Evolutionary conservation across 257 asterid genomes (phyloP), one percentile per base, ranked within the genome.

Genomic region (Verbascum thapsus): DNA sequence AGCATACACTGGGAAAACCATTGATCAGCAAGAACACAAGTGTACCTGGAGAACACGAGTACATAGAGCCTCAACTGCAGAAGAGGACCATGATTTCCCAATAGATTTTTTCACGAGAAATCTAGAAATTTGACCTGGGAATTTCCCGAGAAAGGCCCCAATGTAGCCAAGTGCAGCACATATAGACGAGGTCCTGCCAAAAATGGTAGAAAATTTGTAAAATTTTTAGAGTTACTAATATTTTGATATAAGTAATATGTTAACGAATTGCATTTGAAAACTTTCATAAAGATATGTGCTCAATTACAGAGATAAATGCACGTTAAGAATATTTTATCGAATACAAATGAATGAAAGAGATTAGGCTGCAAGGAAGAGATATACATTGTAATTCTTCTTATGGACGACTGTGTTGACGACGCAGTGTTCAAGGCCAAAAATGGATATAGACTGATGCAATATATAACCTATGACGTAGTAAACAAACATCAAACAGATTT

Each of bases 371-470:
- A 41, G 38, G 48, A 26, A 50, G 66, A 70, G 55, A 44, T 60
- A n/a, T 81, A 81, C 80, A 10, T 71, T 72, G 95, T 72, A 63
- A 87, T 62, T 76, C 74, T 89, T 81, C 71, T 67, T 59, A 92
- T 87, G 69, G 68, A n/a, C 72, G 86, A 69, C 72, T 92, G 99
- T 42, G 65, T 23, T 34, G 77, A 68, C 37, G 96, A 89, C 64
- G 66, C 77, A 13, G 83, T 50, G 76, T 92, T 76, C 62, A 80
- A 68, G 60, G 92, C 88, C 87, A 92, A 70, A 82, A 87, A 92
- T 7, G 99, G 96, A 69, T 89, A 88, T n/a, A 92, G 71, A 61
- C 88, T 72, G 15, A 85, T 69, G 74, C 88, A 87, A 51, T 81
- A 82, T 45, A 40, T 65, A 51, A 85, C 87, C 97, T 92, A 68